Evolutionary conservation across 2,329 filamentous ascomycete genomes (phyloP), one percentile per base, ranked within the genome.

Genomic region (Lachnellula cervina): DNA sequence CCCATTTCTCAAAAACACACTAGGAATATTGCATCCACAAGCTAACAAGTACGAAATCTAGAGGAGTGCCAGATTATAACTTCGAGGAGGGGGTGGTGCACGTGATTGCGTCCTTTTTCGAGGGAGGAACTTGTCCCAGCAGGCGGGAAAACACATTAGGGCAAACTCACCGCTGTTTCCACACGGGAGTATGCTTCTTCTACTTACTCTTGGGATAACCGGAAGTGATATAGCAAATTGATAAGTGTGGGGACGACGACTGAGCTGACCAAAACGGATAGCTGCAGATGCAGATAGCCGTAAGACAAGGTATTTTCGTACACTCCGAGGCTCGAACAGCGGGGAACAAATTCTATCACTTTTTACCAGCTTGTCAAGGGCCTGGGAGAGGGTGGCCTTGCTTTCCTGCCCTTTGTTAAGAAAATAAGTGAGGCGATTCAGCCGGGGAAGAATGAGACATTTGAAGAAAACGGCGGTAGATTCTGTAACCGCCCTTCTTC

Each of bases 261-360:
- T 45, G 32, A 48, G 52, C 55, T 35, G 59, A 59, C 53, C 35
- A 45, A 60, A 57, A 53, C 50, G 62, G 62, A 56, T 47, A 59
- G 57, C 43, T 59, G 59, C 60, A 63, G 58, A 40, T 58, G 58
- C 57, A 53, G 52, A 59, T 37, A 58, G 54, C 59, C 60, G 58
- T 58, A 11, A 32, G 28, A 42, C 42, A 52, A 52, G 49, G 48
- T 49, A 38, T 52, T 25, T 34, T 51, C 35, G 55, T 56, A 50
- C 49, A 35, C 38, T 48, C 53, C 44, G 51, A 58, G 47, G 40
- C 23, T 35, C 43, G 19, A 45, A 42, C 43, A n/a, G 54, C 44
- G 40, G 54, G 54, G 40, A 42, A 51, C 13, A 43, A 55, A 25
- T 50, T 57, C 52, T 58, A 51, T 61, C 59, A 57, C 32, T 49